Base-by-base conservation (phyloP, 305 asterid species). In the Fraxinus sp. region DNA sequence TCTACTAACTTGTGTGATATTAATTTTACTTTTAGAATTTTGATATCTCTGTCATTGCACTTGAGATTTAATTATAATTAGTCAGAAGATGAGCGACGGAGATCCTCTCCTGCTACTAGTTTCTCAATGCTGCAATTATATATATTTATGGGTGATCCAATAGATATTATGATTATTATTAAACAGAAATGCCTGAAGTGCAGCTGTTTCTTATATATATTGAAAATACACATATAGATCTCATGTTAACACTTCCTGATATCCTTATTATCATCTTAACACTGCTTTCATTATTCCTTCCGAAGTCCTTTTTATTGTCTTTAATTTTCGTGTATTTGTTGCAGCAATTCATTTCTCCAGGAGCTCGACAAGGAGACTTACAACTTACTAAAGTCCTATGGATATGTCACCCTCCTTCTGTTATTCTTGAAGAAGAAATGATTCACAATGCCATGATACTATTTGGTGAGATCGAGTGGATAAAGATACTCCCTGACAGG, bases 391-490 rank as follows among this genome's bases (percentile, higher is more conserved):
- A 89, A 80, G 90, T 96, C 64, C 84, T 96, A 86, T 88, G 91
- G 90, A 91, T 95, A 86, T 87, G 92, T 89, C 91, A 96, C 86
- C 99, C 99, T 81, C 96, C 96, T 62, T 77, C 95, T 18, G 91
- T 87, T 82, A 89, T 89, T 36, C 82, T 96, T 22, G 98, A 95
- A 77, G 98, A 96, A 82, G 98, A 96, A 80, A 93, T 95, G 99
- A 90, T 96, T 84, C 99, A 95, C 86, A 93, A 93, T 87, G 98
- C 99, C 3, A 90, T 96, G 98, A 96, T 96, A 86, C 87, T 95
- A 76, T 95, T 93, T 86, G 99, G 99, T 52, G 99, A 96, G 87
- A 96, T 96, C 28, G 98, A 96, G 90, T 90, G 93, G 82, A 96
- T 96, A 80, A 92, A 90, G 90, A 91, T 93, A 75, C 88, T 91